Evolutionary conservation across 768 basidiomycete species (phyloP).

Genomic region (Tylopilus cervinicoccineus): DNA sequence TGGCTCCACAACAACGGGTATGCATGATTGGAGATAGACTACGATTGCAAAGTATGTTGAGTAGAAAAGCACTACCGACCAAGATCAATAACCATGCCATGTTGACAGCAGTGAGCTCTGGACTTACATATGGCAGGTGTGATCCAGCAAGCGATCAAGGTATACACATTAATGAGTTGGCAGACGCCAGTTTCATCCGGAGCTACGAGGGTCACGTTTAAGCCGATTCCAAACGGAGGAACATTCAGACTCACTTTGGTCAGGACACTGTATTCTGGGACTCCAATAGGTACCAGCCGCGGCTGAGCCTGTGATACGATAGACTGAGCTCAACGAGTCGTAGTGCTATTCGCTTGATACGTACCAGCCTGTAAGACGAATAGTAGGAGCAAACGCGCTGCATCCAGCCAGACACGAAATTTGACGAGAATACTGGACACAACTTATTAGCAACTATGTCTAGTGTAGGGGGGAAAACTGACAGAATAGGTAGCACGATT

Average conservation of each 20-base stretch:
- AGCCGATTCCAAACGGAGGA: neutral
- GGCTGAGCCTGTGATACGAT: conserved; percentile 36
- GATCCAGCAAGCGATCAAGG: conserved; percentile 51
- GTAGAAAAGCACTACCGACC: conserved; percentile 40
- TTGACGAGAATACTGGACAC: conserved; percentile 38
- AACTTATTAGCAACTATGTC: neutral
- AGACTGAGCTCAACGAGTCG: neutral
- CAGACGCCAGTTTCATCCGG: conserved; percentile 43
- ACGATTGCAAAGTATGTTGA: conserved; percentile 37
- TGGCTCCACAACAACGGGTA: conserved; percentile 17
- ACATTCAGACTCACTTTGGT: conserved; percentile 33
- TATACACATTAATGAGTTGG: conserved; percentile 43
- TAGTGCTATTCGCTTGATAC: conserved; percentile 3
- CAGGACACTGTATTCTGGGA: conserved; percentile 41
- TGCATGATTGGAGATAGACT: conserved; percentile 34
- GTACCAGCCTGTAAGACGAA: conserved; percentile 45
- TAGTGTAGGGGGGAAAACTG: conserved; percentile 16
- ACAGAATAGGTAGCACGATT: conserved; percentile 43
- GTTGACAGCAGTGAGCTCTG: neutral
- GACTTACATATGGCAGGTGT: conserved; percentile 48
- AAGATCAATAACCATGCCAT: conserved; percentile 5
- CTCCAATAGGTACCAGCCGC: conserved; percentile 40
- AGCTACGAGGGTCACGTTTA: conserved; percentile 23
- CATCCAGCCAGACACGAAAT: conserved; percentile 54
- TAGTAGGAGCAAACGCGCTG: conserved; percentile 45